Conservation (phyloP, 257 asterid species). For the Solanum commersonii region DNA sequence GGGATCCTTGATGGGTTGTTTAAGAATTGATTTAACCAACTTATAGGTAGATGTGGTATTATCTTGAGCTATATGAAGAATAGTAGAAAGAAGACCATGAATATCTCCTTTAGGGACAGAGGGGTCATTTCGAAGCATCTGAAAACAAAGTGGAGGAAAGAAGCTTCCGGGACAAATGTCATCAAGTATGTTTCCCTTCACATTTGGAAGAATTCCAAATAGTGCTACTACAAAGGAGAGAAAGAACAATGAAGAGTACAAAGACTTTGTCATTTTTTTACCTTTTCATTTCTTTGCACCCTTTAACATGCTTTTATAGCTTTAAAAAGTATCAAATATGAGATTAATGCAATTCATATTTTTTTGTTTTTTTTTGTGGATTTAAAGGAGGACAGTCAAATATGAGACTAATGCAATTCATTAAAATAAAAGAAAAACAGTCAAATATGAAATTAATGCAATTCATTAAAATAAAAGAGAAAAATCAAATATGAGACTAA, state of each 20-base stretch:
- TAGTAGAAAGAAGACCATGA: too few species aligned
- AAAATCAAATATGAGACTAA: background rate
- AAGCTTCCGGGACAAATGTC: too few species aligned
- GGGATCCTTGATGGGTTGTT: too few species aligned
- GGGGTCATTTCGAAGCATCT: too few species aligned
- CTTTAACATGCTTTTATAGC: background rate
- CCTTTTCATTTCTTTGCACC: background rate
- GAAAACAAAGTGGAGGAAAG: too few species aligned
- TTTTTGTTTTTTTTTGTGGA: background rate
- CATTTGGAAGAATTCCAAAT: background rate
- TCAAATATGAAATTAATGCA: background rate
- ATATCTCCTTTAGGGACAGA: too few species aligned
- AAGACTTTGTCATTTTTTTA: background rate
- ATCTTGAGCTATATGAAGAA: too few species aligned
- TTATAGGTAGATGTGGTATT: background rate
- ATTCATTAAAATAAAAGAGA: background rate
- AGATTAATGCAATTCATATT: background rate
- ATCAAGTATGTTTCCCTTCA: background rate
- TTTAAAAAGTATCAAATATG: background rate
- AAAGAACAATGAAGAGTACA: background rate
- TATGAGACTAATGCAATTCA: background rate
- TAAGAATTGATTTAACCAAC: too few species aligned
- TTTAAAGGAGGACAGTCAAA: background rate
- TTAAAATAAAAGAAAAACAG: too few species aligned
- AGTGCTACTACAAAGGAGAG: background rate